Base-by-base conservation (phyloP, 495 filamentous ascomycete species). In the Hypomontagnella submonticulosa region DNA sequence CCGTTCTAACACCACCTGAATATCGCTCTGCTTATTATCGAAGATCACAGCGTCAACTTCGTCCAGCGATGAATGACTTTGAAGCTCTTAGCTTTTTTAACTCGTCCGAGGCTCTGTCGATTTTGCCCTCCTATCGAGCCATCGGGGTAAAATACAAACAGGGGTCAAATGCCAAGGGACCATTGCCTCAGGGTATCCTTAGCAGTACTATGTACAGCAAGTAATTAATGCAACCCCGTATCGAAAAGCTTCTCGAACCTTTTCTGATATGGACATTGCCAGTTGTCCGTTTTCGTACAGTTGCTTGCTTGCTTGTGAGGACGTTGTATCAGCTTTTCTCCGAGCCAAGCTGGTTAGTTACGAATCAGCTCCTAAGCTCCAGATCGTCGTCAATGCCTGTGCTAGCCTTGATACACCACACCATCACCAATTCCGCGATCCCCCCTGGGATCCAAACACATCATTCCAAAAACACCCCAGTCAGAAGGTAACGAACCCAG, bases 101-200 rank as follows among this genome's bases (percentile, higher is more conserved):
- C 66, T 69, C 60, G 66, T 63, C 54, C 59, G 60, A 69, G 59
- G 51, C 66, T 69, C 65, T 68, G 65, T 63, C 59, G 54, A 63
- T 63, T 62, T 47, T 41, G 40, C 54, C 36, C 57, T 48, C 54
- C 48, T 40, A 48, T 69, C 66, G 50, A 40, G 66, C 66, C 66
- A 63, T 57, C 40, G 41, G 16, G 33, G 44, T 42, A 57, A 44
- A 10, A n/a, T 12, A 60, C 23, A 44, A 19, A 18, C 30, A 44
- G 60, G 60, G 60, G 50, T 32, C 18, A 36, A 38, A 15, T 52
- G 66, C 66, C 66, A 69, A 63, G 60, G 60, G 51, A 32, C 30
- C 30, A 47, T 57, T 61, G 60, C 59, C 23, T 68, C 65, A 63
- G 59, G 33, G 36, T 18, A 52, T 63, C 43, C 49, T 63, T 46